Percentiles rank a stretch among this genome's conserved stretches.
These are phyloP conservation scores for Asterella californica DNA, from an alignment of 225 moss, liverwort and hornwort species.

Conservation along the genomic window DNA sequence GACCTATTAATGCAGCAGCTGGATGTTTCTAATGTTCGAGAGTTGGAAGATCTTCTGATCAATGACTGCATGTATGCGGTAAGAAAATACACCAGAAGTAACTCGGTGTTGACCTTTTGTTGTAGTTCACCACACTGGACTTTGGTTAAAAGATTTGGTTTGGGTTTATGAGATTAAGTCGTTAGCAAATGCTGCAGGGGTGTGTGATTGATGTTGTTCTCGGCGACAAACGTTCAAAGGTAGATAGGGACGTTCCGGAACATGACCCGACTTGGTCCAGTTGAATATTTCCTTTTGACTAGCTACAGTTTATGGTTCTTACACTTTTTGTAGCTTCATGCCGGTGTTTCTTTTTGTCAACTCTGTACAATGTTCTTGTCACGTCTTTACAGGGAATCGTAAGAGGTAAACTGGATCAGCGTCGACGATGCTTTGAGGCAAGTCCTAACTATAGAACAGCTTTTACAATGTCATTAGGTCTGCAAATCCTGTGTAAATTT, in stretches of 20 bases:
- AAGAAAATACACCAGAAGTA: constrained; percentile 18
- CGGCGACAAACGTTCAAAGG: too few species aligned
- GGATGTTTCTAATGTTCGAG: constrained; percentile 89
- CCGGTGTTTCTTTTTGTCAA: background rate
- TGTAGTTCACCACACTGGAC: background rate
- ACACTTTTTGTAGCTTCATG: too few species aligned
- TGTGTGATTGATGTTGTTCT: background rate
- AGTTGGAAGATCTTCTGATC: constrained; percentile 88
- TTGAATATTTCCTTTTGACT: too few species aligned
- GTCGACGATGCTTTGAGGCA: constrained; percentile 89
- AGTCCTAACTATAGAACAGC: background rate
- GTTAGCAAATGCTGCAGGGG: background rate
- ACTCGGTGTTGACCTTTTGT: background rate
- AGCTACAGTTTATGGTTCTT: too few species aligned
- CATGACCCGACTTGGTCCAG: background rate
- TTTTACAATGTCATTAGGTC: background rate
- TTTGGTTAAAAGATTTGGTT: background rate
- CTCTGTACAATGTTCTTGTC: background rate
- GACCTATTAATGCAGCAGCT: constrained; percentile 87
- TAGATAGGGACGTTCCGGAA: background rate
- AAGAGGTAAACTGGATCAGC: constrained; percentile 89
- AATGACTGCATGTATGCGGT: constrained; percentile 99
- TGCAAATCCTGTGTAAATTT: background rate
- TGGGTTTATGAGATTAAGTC: background rate
- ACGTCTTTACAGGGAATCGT: constrained; percentile 66